phyloP scores from a whole-genome alignment of 2,329 filamentous ascomycete genomes.

The Scleromitrula shiraiana region DNA sequence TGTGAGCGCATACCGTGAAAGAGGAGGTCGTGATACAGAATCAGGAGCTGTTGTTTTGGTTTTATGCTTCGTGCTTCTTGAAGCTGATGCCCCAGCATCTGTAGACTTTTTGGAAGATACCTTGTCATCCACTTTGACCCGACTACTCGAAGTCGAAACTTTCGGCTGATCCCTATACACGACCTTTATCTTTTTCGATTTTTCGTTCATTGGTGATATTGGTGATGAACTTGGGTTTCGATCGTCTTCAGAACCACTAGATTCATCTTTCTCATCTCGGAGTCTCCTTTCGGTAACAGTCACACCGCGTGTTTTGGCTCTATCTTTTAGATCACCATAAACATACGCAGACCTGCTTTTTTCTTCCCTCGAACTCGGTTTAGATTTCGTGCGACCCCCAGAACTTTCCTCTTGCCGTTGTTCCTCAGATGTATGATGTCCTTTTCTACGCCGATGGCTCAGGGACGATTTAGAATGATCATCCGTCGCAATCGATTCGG shows the following conservation, averaged over 20 bases:
- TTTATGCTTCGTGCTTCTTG: slow-evolving; percentile 16
- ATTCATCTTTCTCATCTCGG: slow-evolving; percentile 18
- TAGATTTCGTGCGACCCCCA: slow-evolving; percentile 16
- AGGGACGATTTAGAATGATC: slow-evolving; percentile 16
- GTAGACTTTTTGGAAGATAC: slow-evolving; percentile 9
- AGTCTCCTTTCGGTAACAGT: slow-evolving; percentile 17
- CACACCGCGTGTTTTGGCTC: slow-evolving; percentile 11
- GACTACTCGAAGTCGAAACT: slow-evolving; percentile 14
- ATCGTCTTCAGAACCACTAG: slow-evolving; percentile 17
- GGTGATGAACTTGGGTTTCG: slow-evolving; percentile 7
- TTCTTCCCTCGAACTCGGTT: slow-evolving; percentile 10
- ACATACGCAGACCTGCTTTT: slow-evolving; percentile 15
- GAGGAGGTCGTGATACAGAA: slow-evolving; percentile 15
- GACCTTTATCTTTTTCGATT: slow-evolving; percentile 22
- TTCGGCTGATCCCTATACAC: slow-evolving; percentile 20
- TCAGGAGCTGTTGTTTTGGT: slow-evolving; percentile 17
- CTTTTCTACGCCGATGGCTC: slow-evolving; percentile 19
- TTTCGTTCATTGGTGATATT: too few species aligned
- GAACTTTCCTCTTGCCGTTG: slow-evolving; percentile 16
- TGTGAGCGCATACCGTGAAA: slow-evolving; percentile 24
- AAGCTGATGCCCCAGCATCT: slow-evolving; percentile 11
- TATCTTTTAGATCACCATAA: slow-evolving; percentile 15
- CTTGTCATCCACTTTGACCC: slow-evolving; percentile 11
- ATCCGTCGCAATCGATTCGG: slow-evolving; percentile 21
- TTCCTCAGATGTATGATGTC: slow-evolving; percentile 7